Evolutionary conservation across 768 basidiomycete genomes (phyloP), one percentile per base, ranked within the genome.

Genomic region (Podaxis sp.): DNA sequence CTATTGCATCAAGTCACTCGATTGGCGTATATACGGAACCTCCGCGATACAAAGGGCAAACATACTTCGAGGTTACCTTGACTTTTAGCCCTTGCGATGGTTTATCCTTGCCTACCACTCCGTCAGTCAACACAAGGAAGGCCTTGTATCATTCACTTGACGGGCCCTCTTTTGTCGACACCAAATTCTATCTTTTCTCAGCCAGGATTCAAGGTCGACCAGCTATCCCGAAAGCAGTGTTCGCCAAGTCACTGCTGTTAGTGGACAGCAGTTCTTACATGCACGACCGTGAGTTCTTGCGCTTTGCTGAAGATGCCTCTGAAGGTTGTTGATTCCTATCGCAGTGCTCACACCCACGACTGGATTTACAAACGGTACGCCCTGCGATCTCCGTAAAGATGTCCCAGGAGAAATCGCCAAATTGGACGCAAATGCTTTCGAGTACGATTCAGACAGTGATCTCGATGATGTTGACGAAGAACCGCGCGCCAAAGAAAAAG

Each of bases 141-240:
- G 55, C 55, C 15, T 12, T 57, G 12, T 19, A 27, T 8, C 38
- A 41, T 9, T 57, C 55, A 15, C 55, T 57, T n/a, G 55, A 57
- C 1, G 55, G 38, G 11, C 24, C 55, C 6, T 43, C 55, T 17
- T 57, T 57, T 41, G 57, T 57, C 8, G 63, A 63, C n/a, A 53
- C 57, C 24, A 63, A 63, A 19, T 63, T 63, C 51, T 63, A 53
- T 29, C 63, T 63, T 4, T 53, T 58, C 27, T 63, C 63, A 17
- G 15, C 57, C 13, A 38, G 36, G 17, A 8, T 54, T 27, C 36
- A 50, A 25, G 49, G 51, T 27, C 49, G 36, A 37, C 27, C 36
- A 4, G 56, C 37, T 43, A 2, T 19, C 33, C 53, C 57, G 12
- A 36, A 24, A 43, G 36, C 50, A 33, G 41, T 63, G 1, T 63